Evolutionary conservation across 1,284 basidiomycete genomes (phyloP).

Genomic region (Cutaneotrichosporon arboriforme): DNA sequence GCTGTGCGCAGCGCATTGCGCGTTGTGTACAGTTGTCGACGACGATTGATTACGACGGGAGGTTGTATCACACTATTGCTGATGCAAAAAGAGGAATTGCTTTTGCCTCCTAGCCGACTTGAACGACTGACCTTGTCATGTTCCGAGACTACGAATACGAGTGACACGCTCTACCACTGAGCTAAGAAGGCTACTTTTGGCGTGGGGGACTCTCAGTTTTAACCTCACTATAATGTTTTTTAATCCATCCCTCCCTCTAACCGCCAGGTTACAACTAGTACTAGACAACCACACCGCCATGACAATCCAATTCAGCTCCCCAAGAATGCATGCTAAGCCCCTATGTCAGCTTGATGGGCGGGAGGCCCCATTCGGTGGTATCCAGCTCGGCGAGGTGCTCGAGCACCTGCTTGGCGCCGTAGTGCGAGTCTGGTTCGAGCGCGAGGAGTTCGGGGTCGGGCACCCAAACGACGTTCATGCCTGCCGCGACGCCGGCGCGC

Average conservation of each 20-base stretch:
- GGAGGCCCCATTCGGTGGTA: conserved; percentile 42
- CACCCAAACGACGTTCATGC: conserved; percentile 50
- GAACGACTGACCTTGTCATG: not conserved
- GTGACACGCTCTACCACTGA: not conserved
- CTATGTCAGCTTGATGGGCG: conserved; percentile 10
- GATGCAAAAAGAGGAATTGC: not conserved
- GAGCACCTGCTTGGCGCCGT: conserved; percentile 41
- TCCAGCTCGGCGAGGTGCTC: conserved; percentile 40
- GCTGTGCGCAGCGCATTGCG: too few species aligned
- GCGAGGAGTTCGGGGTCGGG: conserved; percentile 42
- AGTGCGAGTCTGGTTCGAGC: conserved; percentile 35
- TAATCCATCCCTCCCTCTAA: too few species aligned
- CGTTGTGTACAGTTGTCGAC: too few species aligned
- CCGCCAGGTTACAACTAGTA: too few species aligned
- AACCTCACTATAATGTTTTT: too few species aligned
- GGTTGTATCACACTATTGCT: too few species aligned
- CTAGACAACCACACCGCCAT: too few species aligned
- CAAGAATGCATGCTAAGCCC: not conserved
- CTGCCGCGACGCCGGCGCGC: conserved; percentile 44
- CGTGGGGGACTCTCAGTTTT: too few species aligned
- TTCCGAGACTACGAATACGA: not conserved
- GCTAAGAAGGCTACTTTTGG: not conserved
- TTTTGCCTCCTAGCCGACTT: not conserved
- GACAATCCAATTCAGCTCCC: too few species aligned
- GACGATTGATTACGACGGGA: too few species aligned